Percentiles rank a stretch among this genome's conserved stretches.
Conservation (phyloP, 345 rosid species). For the Eucalyptus camaldulensis region DNA sequence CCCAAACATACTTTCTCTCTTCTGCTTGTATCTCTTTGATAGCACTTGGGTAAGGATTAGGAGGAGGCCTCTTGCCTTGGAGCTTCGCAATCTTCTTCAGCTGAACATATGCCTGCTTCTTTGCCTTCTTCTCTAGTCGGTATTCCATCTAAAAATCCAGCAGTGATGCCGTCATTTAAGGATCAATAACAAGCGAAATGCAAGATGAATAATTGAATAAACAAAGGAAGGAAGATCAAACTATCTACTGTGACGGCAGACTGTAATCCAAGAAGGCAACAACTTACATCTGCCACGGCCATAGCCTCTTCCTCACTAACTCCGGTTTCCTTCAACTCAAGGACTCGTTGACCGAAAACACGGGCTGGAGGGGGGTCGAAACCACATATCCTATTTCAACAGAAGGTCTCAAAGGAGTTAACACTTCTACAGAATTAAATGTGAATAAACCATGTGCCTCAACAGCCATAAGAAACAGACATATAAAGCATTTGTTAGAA, state of each 20-base stretch:
- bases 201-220: background rate
- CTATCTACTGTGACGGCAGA: background rate
- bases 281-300: constrained; percentile 61
- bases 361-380: constrained; percentile 79
- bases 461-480: background rate
- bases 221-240: background rate
- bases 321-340: constrained; percentile 72
- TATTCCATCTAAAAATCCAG: constrained; percentile 39
- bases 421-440: background rate
- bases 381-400: constrained; percentile 34
- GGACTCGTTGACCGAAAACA: constrained; percentile 55
- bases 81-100: constrained; percentile 49
- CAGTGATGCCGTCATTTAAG: background rate
- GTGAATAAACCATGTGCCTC: background rate
- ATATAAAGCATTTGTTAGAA: background rate
- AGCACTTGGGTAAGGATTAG: constrained; percentile 63
- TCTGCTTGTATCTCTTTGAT: constrained; percentile 51
- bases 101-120: constrained; percentile 60
- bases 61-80: constrained; percentile 69
- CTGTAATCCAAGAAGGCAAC: background rate
- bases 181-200: background rate
- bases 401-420: background rate
- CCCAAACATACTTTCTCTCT: constrained; percentile 34
- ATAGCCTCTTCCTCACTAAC: constrained; percentile 65
- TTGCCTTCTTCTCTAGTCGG: constrained; percentile 40